Evolutionary conservation across 352 stramenopile genomes (phyloP), one percentile per base, ranked within the genome.

Genomic region (Blastocystis sp.): DNA sequence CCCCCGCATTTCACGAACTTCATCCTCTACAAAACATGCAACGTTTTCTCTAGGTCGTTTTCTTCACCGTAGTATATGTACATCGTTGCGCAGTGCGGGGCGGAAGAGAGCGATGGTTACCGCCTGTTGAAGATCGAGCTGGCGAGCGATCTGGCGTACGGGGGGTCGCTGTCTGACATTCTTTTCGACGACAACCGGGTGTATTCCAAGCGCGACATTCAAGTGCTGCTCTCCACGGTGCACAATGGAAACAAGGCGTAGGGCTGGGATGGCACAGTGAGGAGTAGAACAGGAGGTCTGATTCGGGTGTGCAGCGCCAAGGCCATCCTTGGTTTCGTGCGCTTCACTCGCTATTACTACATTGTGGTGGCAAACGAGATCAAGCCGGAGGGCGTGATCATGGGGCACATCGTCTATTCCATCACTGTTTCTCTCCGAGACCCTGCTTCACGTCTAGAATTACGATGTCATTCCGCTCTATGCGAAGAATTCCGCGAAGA

Each of bases 331-430:
- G 97, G 96, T 1, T 98, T 98, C 88, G 94, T 98, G 63, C 94
- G 95, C 28, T 99, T 99, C 91, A 91, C 98, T 64, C 94, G 97
- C 69, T 97, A 94, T 81, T 99, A 98, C 91, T 98, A 99, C 91
- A 94, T 99, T 38, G 98, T 96, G 54, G 93, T 99, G 52, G 97
- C 98, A 52, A 99, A 96, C 1, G 94, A 98, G 89, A 93, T 93
- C 9, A 98, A 98, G 89, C 97, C 98, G 17, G 96, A 96, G 0
- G 96, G 93, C 77, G 97, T 98, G 82, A 95, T 95, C n/a, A 92
- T 91, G 43, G 93, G 93, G 21, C 97, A 98, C 89, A 95, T 94
- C 42, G 96, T 99, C 78, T 99, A 99, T 89, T 96, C 95, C 2
- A 98, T 99, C 82, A 97, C 52, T 28, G 57, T 76, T 28, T 11